Evolutionary conservation across 2,329 filamentous ascomycete genomes (phyloP).

Genomic region (Trichoderma sp.): DNA sequence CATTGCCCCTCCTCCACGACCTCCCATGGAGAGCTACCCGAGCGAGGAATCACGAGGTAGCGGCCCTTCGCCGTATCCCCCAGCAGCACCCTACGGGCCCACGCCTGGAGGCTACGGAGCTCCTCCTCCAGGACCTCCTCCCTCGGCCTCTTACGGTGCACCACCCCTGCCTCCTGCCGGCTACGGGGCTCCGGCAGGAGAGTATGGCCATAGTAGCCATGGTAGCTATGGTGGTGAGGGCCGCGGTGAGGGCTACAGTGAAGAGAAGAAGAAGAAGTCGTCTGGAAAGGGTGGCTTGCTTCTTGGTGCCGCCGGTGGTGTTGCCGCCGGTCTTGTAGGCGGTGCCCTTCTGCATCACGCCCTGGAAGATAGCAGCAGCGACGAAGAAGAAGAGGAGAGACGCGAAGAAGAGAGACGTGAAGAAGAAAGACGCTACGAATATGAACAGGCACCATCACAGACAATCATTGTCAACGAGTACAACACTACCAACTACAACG

Average conservation of each 20-base stretch:
- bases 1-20: slow-evolving; percentile 25
- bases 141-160: slow-evolving; percentile 17
- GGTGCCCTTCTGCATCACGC: slow-evolving; percentile 58
- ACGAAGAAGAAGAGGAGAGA: slow-evolving; percentile 19
- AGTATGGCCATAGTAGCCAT: slow-evolving; percentile 7
- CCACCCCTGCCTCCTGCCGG: slow-evolving; percentile 21
- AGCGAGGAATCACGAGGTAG: slow-evolving; percentile 27
- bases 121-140: background rate
- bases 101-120: slow-evolving; percentile 2
- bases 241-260: background rate
- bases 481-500: background rate
- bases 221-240: background rate
- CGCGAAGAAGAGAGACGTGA: background rate
- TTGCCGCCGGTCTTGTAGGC: slow-evolving; percentile 55
- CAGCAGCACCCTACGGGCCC: background rate
- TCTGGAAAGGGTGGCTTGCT: slow-evolving; percentile 54
- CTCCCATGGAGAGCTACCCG: slow-evolving; percentile 25
- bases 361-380: slow-evolving; percentile 33
- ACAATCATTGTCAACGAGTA: slow-evolving; percentile 10
- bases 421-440: background rate
- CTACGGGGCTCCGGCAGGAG: slow-evolving; percentile 22
- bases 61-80: slow-evolving; percentile 11
- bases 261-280: slow-evolving; percentile 33
- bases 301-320: slow-evolving; percentile 57
- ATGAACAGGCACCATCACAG: slow-evolving; percentile 14